Evolutionary conservation across 257 asterid genomes (phyloP).

Genomic region (Salvia hispanica): DNA sequence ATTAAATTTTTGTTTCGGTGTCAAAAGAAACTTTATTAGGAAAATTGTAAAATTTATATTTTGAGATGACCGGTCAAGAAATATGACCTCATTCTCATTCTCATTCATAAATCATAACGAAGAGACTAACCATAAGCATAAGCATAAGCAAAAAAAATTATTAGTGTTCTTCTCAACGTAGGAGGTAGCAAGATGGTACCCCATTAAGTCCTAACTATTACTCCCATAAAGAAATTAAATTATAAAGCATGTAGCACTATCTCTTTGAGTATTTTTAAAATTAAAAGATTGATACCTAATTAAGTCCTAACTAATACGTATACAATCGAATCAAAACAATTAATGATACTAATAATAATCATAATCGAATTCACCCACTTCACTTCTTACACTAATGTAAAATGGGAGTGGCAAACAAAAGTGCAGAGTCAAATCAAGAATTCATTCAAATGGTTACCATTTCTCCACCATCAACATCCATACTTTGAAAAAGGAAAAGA

Average conservation of each 20-base stretch:
- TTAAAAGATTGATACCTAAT: too few relatives aligned
- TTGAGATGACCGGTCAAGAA: conserved; percentile 27
- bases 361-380: not conserved
- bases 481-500: not conserved
- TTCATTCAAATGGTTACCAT: conserved; percentile 11
- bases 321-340: too few relatives aligned
- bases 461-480: conserved; percentile 19
- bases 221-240: not conserved
- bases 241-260: not conserved
- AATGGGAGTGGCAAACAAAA: conserved; percentile 5
- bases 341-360: too few relatives aligned
- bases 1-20: too few relatives aligned
- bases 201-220: not conserved
- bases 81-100: conserved; percentile 27
- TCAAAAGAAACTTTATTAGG: too few relatives aligned
- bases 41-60: not conserved
- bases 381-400: not conserved
- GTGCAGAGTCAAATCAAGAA: too few relatives aligned
- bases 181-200: too few relatives aligned
- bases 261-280: too few relatives aligned
- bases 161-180: not conserved
- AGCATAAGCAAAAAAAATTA: too few relatives aligned
- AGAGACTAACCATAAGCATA: too few relatives aligned
- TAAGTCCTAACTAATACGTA: too few relatives aligned
- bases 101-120: too few relatives aligned